Percentiles rank a stretch among this genome's conserved stretches.
Evolutionary conservation across 306 rosid genomes (phyloP).

Genomic region (Castanea sativa): DNA sequence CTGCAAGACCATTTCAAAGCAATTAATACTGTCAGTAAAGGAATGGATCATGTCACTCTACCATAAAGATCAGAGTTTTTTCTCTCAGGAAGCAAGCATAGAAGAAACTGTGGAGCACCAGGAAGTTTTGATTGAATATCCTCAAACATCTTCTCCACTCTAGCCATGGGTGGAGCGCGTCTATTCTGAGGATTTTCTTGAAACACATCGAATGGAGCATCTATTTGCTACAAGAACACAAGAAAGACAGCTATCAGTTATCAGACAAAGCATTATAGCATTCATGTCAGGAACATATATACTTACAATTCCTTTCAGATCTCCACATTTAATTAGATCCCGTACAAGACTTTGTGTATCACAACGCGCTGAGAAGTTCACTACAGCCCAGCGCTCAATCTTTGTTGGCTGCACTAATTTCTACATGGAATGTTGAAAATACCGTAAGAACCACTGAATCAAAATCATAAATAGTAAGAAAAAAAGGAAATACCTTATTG

Average conservation of each 20-base stretch:
- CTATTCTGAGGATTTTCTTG: constrained; percentile 60
- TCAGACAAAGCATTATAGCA: not conserved
- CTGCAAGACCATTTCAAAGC: not conserved
- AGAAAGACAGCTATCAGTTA: not conserved
- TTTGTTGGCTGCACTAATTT: constrained; percentile 57
- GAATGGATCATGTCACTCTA: constrained; percentile 5
- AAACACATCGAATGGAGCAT: constrained; percentile 50
- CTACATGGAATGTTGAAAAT: constrained; percentile 35
- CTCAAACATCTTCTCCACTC: constrained; percentile 89
- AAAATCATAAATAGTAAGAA: not conserved
- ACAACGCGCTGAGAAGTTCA: constrained; percentile 86
- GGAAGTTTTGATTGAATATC: constrained; percentile 60
- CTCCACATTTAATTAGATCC: constrained; percentile 63
- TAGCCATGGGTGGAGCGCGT: constrained; percentile 71
- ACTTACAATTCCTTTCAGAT: constrained; percentile 87
- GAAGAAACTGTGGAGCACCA: constrained; percentile 66
- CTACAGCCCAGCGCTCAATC: constrained; percentile 75
- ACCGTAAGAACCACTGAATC: not conserved
- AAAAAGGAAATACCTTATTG: constrained; percentile 53
- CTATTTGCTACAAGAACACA: constrained; percentile 43
- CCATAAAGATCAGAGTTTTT: constrained; percentile 94
- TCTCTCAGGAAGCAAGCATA: constrained; percentile 87
- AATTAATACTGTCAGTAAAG: not conserved
- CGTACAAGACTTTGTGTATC: constrained; percentile 54
- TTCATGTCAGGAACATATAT: not conserved